A percentile compares a stretch with the other conserved stretches of the same genome.
phyloP scores from a whole-genome alignment of 768 basidiomycete genomes.

The Astraeus odoratus region DNA sequence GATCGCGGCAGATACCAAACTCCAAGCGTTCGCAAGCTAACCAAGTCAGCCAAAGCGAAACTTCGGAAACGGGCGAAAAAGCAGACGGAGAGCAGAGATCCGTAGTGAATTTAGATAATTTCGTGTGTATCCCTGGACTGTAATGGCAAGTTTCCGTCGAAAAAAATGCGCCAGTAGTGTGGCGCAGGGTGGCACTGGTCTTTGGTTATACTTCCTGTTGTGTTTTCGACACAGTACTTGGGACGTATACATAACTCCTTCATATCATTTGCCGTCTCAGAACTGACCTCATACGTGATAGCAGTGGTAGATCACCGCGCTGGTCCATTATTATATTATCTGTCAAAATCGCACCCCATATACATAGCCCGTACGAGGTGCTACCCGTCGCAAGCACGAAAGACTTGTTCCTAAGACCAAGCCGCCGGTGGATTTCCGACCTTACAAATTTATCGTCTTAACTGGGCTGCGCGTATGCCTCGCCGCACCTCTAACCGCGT shows the following conservation, averaged over 20 bases:
- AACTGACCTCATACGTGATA: conserved; percentile 9
- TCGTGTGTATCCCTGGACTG: conserved; percentile 7
- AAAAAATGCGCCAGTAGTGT: conserved; percentile 17
- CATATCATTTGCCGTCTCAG: conserved; percentile 10
- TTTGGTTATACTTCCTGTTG: background rate
- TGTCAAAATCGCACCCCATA: conserved; percentile 16
- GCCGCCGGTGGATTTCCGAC: conserved; percentile 30
- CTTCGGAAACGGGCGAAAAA: conserved; percentile 40
- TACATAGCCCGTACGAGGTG: conserved; percentile 10
- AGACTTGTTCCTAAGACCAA: conserved; percentile 10
- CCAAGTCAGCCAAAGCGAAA: conserved; percentile 51
- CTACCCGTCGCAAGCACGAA: background rate
- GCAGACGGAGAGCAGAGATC: conserved; percentile 15
- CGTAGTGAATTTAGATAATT: conserved; percentile 8
- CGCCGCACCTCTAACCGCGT: conserved; percentile 44
- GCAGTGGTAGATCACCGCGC: conserved; percentile 5
- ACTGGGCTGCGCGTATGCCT: conserved; percentile 44
- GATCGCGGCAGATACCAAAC: conserved; percentile 44
- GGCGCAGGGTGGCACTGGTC: conserved; percentile 10
- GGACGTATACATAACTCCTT: conserved; percentile 3
- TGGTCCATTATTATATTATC: conserved; percentile 17
- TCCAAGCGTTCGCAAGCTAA: conserved; percentile 44
- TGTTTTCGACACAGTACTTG: background rate
- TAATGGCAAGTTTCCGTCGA: conserved; percentile 12
- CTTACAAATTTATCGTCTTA: conserved; percentile 27